phyloP scores from a whole-genome alignment of 352 stramenopile species.

The Saprolegnia parasitica region DNA sequence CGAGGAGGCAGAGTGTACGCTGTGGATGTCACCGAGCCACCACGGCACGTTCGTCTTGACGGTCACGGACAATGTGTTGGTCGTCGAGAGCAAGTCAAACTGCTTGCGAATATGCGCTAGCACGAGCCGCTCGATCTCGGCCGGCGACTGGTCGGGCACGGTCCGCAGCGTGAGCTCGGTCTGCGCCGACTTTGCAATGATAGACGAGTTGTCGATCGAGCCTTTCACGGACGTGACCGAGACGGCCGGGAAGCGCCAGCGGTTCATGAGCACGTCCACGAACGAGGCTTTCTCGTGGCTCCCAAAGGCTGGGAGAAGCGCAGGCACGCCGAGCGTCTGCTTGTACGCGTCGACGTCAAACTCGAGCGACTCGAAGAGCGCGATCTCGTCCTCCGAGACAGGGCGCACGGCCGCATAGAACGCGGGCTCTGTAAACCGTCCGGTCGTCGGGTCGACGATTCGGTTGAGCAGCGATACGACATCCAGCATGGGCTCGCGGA shows the following conservation, averaged over 20 bases:
- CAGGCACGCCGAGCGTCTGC: slow-evolving; percentile 17
- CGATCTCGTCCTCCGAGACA: slow-evolving; percentile 17
- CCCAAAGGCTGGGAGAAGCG: slow-evolving; percentile 21
- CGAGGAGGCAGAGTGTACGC: slow-evolving; percentile 9
- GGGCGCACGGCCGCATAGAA: slow-evolving; percentile 28
- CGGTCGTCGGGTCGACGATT: slow-evolving; percentile 17
- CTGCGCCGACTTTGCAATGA: slow-evolving; percentile 23
- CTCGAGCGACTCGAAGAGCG: slow-evolving; percentile 29
- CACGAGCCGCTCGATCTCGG: slow-evolving; percentile 27
- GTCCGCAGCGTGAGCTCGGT: slow-evolving; percentile 29
- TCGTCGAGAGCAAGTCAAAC: slow-evolving; percentile 25
- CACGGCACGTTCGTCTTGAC: slow-evolving; percentile 29
- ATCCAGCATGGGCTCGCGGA: slow-evolving; percentile 27
- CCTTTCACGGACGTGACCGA: slow-evolving; percentile 28
- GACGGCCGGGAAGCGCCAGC: slow-evolving; percentile 27
- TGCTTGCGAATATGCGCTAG: slow-evolving; percentile 19
- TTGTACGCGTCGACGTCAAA: slow-evolving; percentile 29
- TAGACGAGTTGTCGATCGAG: slow-evolving; percentile 27
- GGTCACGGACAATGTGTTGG: slow-evolving; percentile 17
- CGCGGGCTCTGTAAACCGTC: slow-evolving; percentile 13
- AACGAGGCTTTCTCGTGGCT: not conserved
- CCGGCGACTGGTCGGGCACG: slow-evolving; percentile 27
- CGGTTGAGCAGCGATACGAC: slow-evolving; percentile 25
- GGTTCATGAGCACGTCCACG: slow-evolving; percentile 31
- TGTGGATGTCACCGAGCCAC: slow-evolving; percentile 30